phyloP scores from a whole-genome alignment of 2,329 filamentous ascomycete genomes.

The Nemania diffusa region DNA sequence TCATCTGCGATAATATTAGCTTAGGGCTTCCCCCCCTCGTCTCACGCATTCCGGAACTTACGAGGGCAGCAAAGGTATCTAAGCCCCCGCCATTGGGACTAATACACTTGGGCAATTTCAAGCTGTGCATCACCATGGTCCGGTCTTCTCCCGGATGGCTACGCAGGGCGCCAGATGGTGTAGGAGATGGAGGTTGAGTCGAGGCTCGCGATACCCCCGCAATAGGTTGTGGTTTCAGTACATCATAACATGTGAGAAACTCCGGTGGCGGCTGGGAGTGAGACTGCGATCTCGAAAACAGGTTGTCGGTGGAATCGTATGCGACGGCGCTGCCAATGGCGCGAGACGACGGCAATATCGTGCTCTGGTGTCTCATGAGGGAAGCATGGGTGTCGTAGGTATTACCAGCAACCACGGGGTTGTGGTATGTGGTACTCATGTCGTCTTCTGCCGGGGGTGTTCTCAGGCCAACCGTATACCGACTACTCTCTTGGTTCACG shows the following conservation, averaged over 20 bases:
- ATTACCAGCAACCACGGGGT: slow-evolving; percentile 53
- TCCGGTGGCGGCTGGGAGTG: slow-evolving; percentile 50
- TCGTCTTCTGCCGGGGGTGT: slow-evolving; percentile 63
- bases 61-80: slow-evolving; percentile 85
- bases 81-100: slow-evolving; percentile 79
- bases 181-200: slow-evolving; percentile 54
- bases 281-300: slow-evolving; percentile 48
- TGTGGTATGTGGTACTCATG: slow-evolving; percentile 65
- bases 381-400: slow-evolving; percentile 59
- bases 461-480: slow-evolving; percentile 55
- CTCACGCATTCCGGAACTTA: slow-evolving; percentile 53
- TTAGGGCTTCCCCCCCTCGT: slow-evolving; percentile 9
- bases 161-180: slow-evolving; percentile 45
- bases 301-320: slow-evolving; percentile 49
- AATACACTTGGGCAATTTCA: slow-evolving; percentile 80
- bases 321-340: slow-evolving; percentile 46
- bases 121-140: slow-evolving; percentile 65
- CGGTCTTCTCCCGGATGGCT: slow-evolving; percentile 51
- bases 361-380: slow-evolving; percentile 54
- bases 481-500: slow-evolving; percentile 42
- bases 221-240: slow-evolving; percentile 37
- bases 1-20: slow-evolving; percentile 70
- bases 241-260: slow-evolving; percentile 34
- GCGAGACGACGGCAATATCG: slow-evolving; percentile 50
- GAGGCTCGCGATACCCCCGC: slow-evolving; percentile 48